Percentiles rank a stretch among this genome's conserved stretches.
Conservation (phyloP, 2,329 filamentous ascomycete species). For the Sporothrix phasma region DNA sequence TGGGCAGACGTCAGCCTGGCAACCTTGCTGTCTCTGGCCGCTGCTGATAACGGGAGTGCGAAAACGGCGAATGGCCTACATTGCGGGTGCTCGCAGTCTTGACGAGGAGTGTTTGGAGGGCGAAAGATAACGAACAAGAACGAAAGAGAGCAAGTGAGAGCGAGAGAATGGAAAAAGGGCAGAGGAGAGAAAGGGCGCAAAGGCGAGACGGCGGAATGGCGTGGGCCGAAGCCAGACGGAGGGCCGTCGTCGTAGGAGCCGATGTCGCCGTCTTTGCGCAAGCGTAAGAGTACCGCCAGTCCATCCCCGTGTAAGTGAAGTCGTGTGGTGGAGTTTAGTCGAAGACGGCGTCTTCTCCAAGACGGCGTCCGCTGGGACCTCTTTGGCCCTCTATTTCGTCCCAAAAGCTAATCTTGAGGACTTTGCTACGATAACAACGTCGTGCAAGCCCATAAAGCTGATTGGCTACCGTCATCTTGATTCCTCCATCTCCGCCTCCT, state of each 20-base stretch:
- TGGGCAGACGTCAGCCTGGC: neutral
- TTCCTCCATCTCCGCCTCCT: neutral
- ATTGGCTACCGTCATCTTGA: neutral
- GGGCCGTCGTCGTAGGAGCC: too few species aligned
- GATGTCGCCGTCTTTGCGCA: neutral
- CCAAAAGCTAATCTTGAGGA: neutral
- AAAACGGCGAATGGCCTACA: neutral
- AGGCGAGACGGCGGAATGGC: neutral
- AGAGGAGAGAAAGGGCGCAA: neutral
- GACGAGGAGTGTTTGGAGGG: neutral
- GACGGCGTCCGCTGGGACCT: neutral
- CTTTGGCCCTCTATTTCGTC: too few species aligned
- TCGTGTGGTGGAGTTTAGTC: neutral
- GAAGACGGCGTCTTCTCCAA: neutral
- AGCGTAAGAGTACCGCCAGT: neutral
- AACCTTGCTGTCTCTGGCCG: neutral
- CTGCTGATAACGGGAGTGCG: neutral
- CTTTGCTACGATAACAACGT: neutral
- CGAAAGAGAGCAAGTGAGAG: neutral
- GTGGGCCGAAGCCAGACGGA: too few species aligned
- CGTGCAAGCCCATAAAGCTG: neutral
- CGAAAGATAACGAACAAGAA: neutral
- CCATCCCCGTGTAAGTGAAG: neutral
- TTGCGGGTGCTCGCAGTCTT: neutral
- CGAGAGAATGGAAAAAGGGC: neutral